phyloP scores from a whole-genome alignment of 2,329 filamentous ascomycete species.

The Pezicula rhizophila region DNA sequence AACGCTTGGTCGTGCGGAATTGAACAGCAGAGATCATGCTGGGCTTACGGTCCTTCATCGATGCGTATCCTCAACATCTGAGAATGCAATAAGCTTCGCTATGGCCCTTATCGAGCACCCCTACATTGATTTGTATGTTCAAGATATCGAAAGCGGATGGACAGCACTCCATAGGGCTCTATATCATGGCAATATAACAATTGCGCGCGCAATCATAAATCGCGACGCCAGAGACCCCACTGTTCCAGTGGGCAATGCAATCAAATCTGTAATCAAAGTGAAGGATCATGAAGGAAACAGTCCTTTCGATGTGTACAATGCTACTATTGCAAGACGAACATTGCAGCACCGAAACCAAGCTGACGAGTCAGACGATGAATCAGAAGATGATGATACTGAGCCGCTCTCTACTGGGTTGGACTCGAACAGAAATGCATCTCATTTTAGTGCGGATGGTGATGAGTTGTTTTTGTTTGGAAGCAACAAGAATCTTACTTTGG shows the following conservation, averaged over 20 bases:
- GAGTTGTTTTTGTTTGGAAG: constrained; percentile 93
- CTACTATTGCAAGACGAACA: constrained; percentile 76
- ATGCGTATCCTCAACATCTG: constrained; percentile 68
- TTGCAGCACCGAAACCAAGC: constrained; percentile 34
- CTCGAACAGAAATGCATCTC: neutral
- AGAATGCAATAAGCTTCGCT: constrained; percentile 68
- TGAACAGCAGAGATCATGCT: constrained; percentile 78
- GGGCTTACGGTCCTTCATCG: constrained; percentile 82
- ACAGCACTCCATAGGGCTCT: constrained; percentile 87
- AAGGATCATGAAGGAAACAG: constrained; percentile 95
- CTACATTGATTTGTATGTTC: constrained; percentile 75
- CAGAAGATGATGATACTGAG: constrained; percentile 48
- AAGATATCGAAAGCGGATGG: constrained; percentile 92
- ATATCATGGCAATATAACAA: constrained; percentile 82
- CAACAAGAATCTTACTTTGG: constrained; percentile 89
- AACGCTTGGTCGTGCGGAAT: constrained; percentile 52
- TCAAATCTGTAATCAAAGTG: constrained; percentile 73
- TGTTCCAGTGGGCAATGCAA: constrained; percentile 52
- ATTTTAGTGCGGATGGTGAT: constrained; percentile 52
- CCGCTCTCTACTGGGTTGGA: constrained; percentile 1
- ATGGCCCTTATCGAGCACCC: constrained; percentile 75
- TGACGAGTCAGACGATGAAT: constrained; percentile 36
- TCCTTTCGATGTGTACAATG: constrained; percentile 86
- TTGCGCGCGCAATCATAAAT: constrained; percentile 75
- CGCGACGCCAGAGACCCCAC: constrained; percentile 58